phyloP scores from a whole-genome alignment of 495 filamentous ascomycete genomes.

The Hyaloscypha finlandica region DNA sequence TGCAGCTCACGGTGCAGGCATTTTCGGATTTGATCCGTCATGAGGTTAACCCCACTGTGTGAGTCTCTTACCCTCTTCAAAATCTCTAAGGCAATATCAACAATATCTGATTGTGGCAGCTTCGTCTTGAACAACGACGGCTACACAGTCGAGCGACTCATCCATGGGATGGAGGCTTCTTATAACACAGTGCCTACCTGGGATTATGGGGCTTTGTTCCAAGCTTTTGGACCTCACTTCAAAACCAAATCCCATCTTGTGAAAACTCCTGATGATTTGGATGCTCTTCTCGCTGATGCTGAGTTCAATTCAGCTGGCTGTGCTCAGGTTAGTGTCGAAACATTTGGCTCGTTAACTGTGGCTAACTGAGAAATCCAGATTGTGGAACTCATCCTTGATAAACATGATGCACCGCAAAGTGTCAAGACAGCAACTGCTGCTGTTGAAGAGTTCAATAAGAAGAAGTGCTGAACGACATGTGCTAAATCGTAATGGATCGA shows the following conservation, averaged over 20 bases:
- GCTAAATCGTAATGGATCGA: too few relatives aligned
- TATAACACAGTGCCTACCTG: slow-evolving; percentile 52
- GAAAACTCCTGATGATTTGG: slow-evolving; percentile 39
- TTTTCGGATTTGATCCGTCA: slow-evolving; percentile 39
- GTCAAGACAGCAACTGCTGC: slow-evolving; percentile 21
- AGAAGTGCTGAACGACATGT: not conserved
- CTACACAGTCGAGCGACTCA: slow-evolving; percentile 54
- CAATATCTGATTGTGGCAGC: slow-evolving; percentile 4
- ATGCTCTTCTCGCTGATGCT: slow-evolving; percentile 39
- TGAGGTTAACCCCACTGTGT: slow-evolving; percentile 39
- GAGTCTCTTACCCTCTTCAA: slow-evolving; percentile 19
- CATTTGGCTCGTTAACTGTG: not conserved
- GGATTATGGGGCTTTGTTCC: slow-evolving; percentile 43
- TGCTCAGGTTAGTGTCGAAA: slow-evolving; percentile 36
- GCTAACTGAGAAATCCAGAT: slow-evolving; percentile 10
- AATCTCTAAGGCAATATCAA: not conserved
- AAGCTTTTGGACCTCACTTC: slow-evolving; percentile 40
- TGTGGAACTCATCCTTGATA: slow-evolving; percentile 31
- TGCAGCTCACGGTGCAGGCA: slow-evolving; percentile 46
- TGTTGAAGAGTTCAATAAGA: slow-evolving; percentile 11
- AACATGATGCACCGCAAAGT: slow-evolving; percentile 23
- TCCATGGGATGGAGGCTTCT: slow-evolving; percentile 45
- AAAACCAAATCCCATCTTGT: slow-evolving; percentile 38
- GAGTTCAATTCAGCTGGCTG: slow-evolving; percentile 41
- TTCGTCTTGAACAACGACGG: slow-evolving; percentile 54